These are phyloP conservation scores for Entomophthora muscae DNA, from an alignment of 371 early-diverging fungal genomes.

Conservation along the genomic window DNA sequence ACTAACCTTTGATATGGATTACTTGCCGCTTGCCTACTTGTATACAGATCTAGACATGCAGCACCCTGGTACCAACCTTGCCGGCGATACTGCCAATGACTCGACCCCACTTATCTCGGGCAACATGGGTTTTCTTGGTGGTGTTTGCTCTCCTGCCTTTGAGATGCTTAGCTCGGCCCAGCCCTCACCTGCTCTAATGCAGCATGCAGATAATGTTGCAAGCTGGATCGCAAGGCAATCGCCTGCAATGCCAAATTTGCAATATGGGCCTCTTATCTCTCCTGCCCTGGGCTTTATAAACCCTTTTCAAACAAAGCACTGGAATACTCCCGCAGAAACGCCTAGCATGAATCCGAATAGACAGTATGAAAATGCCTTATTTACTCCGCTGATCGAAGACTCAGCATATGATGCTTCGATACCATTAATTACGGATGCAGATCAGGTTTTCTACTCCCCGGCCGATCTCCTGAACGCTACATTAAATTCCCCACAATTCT, in stretches of 20 bases:
- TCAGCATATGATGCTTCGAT: not conserved
- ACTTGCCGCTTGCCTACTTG: too few relatives aligned
- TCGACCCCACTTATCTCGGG: too few relatives aligned
- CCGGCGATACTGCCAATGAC: too few relatives aligned
- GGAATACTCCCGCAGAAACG: not conserved
- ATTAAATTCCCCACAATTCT: not conserved
- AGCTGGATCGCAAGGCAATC: not conserved
- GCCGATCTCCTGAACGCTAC: not conserved
- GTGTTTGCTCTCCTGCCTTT: not conserved
- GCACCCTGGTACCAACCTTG: too few relatives aligned
- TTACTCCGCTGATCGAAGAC: not conserved
- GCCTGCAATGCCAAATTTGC: not conserved
- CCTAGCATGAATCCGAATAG: not conserved
- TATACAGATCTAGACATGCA: too few relatives aligned
- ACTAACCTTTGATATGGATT: too few relatives aligned
- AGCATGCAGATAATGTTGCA: not conserved
- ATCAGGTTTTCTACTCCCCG: not conserved
- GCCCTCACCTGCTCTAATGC: not conserved
- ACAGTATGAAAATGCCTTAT: not conserved
- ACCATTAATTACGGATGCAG: not conserved
- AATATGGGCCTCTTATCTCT: not conserved
- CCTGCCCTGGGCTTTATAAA: not conserved
- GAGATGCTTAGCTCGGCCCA: not conserved
- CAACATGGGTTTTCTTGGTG: too few relatives aligned
- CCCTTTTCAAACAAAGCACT: not conserved